Conservation (phyloP, 2,329 filamentous ascomycete species). For the Arachnopeziza araneosa region DNA sequence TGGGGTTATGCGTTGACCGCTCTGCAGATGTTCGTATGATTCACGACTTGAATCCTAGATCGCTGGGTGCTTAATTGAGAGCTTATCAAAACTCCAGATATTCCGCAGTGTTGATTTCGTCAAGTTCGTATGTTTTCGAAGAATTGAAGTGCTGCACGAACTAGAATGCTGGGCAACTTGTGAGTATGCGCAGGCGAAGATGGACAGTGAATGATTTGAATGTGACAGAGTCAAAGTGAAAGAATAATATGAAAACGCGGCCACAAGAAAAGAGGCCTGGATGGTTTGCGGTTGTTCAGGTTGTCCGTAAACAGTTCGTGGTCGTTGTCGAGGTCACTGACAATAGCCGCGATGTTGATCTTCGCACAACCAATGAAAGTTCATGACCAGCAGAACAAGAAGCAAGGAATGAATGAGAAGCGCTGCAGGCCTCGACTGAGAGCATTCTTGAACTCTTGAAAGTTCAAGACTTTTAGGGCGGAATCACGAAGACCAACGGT, state of each 20-base stretch:
- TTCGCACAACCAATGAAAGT: neutral
- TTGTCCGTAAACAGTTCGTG: neutral
- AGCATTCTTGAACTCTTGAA: neutral
- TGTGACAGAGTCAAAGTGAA: neutral
- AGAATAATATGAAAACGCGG: constrained; percentile 1
- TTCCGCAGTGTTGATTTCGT: neutral
- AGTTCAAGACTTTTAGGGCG: neutral
- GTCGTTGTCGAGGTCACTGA: neutral
- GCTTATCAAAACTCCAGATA: neutral
- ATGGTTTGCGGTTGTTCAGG: constrained; percentile 2
- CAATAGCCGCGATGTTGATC: neutral
- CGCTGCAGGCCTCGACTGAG: neutral
- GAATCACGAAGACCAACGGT: constrained; percentile 7
- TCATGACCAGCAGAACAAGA: constrained; percentile 2
- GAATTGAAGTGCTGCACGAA: neutral
- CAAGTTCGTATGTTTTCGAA: neutral
- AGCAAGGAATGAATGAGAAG: neutral
- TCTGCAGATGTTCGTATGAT: neutral
- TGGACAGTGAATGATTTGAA: neutral
- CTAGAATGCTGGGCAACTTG: neutral
- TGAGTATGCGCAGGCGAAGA: neutral
- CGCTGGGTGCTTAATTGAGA: neutral
- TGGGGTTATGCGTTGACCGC: neutral
- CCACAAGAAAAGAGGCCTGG: neutral
- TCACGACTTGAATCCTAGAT: neutral